These are phyloP conservation scores for Dillenia suffruticosa DNA, from an alignment of 164 flowering plant genomes.

Conservation along the genomic window DNA sequence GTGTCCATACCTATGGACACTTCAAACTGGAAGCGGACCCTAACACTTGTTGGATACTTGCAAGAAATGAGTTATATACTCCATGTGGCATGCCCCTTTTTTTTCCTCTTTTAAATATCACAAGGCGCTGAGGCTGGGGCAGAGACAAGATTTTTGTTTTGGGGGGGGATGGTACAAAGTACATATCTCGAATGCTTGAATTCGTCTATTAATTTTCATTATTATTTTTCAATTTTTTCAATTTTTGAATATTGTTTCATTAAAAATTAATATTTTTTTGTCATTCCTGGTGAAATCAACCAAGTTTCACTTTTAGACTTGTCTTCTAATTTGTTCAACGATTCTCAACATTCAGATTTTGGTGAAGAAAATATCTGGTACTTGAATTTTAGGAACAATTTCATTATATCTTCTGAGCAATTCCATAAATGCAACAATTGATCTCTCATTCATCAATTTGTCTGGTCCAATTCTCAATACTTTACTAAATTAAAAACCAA, in stretches of 20 bases:
- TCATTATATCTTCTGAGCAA: slow-evolving; percentile 28
- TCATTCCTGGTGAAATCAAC: slow-evolving; percentile 28
- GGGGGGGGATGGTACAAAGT: no score
- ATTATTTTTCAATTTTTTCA: slow-evolving; percentile 12
- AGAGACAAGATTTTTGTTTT: no score
- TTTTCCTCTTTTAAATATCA: no score
- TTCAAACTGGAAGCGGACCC: no score
- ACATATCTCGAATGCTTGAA: no score
- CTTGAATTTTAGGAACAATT: slow-evolving; percentile 58
- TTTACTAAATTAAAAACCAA: slow-evolving; percentile 46
- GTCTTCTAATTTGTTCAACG: slow-evolving; percentile 53
- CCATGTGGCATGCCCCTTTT: no score
- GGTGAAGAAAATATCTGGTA: slow-evolving; percentile 40
- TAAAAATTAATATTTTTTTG: slow-evolving; percentile 38
- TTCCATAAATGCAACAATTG: slow-evolving; percentile 48
- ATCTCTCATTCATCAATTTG: slow-evolving; percentile 68
- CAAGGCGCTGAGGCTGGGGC: no score
- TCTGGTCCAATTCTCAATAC: slow-evolving; percentile 66
- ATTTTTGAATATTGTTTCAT: slow-evolving; percentile 26
- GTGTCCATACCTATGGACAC: no score
- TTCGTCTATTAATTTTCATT: slow-evolving; percentile 39
- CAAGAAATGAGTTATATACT: no score
- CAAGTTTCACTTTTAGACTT: slow-evolving; percentile 3
- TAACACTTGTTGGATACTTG: no score
- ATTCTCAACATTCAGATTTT: slow-evolving; percentile 54